These are phyloP conservation scores for Mytilinidion resinicola DNA, from an alignment of 495 filamentous ascomycete genomes.

Conservation along the genomic window DNA sequence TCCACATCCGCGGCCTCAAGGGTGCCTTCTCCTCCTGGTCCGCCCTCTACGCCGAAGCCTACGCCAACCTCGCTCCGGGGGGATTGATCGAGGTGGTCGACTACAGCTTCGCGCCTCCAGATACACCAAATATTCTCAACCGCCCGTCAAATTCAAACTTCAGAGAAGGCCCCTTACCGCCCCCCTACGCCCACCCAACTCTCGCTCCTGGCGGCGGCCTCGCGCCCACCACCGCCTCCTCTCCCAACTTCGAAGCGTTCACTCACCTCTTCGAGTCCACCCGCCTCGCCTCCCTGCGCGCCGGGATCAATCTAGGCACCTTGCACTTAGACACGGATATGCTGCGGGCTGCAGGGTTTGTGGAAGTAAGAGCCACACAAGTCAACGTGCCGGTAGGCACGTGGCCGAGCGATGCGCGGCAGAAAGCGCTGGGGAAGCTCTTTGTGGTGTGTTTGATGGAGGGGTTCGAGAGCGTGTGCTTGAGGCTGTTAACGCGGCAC, in stretches of 20 bases:
- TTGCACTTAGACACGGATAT: slow-evolving; percentile 48
- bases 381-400: slow-evolving; percentile 56
- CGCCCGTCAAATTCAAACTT: slow-evolving; percentile 34
- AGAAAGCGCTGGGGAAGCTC: slow-evolving; percentile 57
- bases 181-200: neutral
- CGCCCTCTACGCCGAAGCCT: slow-evolving; percentile 26
- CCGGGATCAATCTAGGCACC: slow-evolving; percentile 46
- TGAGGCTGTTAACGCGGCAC: slow-evolving; percentile 53
- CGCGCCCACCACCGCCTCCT: too few relatives aligned
- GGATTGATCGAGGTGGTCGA: slow-evolving; percentile 52
- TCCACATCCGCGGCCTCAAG: slow-evolving; percentile 29
- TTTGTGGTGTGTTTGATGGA: slow-evolving; percentile 59
- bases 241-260: slow-evolving; percentile 2
- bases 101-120: slow-evolving; percentile 18
- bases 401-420: slow-evolving; percentile 43
- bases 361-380: slow-evolving; percentile 49
- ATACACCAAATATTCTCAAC: neutral
- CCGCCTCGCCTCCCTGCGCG: slow-evolving; percentile 36
- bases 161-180: slow-evolving; percentile 24
- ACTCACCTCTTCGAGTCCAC: slow-evolving; percentile 7
- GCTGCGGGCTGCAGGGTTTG: slow-evolving; percentile 54
- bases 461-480: slow-evolving; percentile 54
- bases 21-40: slow-evolving; percentile 30
- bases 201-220: too few relatives aligned
- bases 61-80: slow-evolving; percentile 30